Conservation (phyloP, 805 yeast genomes). For the Metschnikowia anglica region DNA sequence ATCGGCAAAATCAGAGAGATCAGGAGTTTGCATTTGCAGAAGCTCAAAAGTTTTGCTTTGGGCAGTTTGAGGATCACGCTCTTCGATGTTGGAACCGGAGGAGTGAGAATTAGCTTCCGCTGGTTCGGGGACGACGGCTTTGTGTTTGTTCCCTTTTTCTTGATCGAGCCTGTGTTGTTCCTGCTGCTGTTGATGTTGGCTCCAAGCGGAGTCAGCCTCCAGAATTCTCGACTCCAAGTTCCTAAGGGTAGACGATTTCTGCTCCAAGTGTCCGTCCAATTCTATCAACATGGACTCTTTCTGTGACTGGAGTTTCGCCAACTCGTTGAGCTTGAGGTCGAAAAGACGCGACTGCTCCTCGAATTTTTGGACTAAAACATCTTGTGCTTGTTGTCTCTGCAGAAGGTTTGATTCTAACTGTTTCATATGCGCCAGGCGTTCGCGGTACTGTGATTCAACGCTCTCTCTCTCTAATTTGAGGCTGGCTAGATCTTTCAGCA, state of each 20-base stretch:
- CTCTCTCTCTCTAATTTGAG: constrained; percentile 20
- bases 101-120: neutral
- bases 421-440: constrained; percentile 23
- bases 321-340: constrained; percentile 17
- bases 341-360: constrained; percentile 10
- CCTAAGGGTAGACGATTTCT: constrained; percentile 8
- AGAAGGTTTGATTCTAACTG: constrained; percentile 26
- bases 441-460: constrained; percentile 21
- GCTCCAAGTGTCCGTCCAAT: constrained; percentile 12
- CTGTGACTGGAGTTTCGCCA: constrained; percentile 8
- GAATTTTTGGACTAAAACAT: constrained; percentile 15
- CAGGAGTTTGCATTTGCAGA: constrained; percentile 20
- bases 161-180: neutral
- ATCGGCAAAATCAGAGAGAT: constrained; percentile 37
- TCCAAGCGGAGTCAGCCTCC: constrained; percentile 1
- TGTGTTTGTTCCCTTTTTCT: neutral
- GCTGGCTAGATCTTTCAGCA: constrained; percentile 22
- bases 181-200: constrained; percentile 3
- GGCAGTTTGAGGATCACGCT: neutral
- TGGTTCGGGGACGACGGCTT: neutral
- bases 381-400: constrained; percentile 22
- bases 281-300: constrained; percentile 13
- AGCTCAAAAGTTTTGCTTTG: constrained; percentile 1
- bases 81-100: neutral
- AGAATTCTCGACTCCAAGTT: constrained; percentile 6